Evolutionary conservation across 768 basidiomycete genomes (phyloP).

Genomic region (Tylopilus sp.): DNA sequence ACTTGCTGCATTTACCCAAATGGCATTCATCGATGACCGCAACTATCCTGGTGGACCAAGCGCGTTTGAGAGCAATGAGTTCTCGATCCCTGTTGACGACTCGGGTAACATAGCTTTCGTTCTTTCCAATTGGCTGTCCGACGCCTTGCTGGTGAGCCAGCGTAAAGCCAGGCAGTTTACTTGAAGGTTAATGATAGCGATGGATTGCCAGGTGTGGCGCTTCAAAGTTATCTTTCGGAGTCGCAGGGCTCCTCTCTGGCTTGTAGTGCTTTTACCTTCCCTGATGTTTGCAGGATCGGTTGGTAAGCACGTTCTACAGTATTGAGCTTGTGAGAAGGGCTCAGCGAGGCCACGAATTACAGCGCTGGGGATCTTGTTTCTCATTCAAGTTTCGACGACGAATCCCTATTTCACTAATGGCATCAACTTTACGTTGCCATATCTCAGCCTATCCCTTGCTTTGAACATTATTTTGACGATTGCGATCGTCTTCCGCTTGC

Average conservation of each 20-base stretch:
- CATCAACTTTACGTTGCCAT: constrained; percentile 18
- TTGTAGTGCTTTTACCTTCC: constrained; percentile 7
- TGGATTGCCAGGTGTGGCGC: constrained; percentile 9
- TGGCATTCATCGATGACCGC: constrained; percentile 30
- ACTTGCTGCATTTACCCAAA: constrained; percentile 20
- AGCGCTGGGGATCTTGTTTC: constrained; percentile 7
- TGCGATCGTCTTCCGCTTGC: constrained; percentile 28
- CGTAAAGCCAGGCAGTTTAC: not conserved
- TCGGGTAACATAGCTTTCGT: constrained; percentile 7
- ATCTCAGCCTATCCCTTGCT: constrained; percentile 25
- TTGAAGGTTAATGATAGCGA: not conserved
- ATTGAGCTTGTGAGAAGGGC: not conserved
- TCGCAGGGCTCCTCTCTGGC: constrained; percentile 3
- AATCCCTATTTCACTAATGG: constrained; percentile 3
- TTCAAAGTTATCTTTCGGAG: constrained; percentile 16
- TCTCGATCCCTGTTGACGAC: constrained; percentile 15
- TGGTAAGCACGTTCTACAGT: not conserved
- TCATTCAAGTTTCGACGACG: constrained; percentile 10
- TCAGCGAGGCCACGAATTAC: not conserved
- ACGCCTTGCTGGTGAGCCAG: constrained; percentile 15
- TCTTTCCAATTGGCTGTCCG: constrained; percentile 12
- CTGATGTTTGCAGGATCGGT: constrained; percentile 7
- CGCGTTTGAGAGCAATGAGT: constrained; percentile 19
- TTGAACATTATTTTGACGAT: constrained; percentile 34
- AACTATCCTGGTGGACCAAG: constrained; percentile 31